Percentiles rank a stretch among this genome's conserved stretches.
Evolutionary conservation across 139 green algal genomes (phyloP).

Genomic region (Auxenochlorella pyrenoidosa): DNA sequence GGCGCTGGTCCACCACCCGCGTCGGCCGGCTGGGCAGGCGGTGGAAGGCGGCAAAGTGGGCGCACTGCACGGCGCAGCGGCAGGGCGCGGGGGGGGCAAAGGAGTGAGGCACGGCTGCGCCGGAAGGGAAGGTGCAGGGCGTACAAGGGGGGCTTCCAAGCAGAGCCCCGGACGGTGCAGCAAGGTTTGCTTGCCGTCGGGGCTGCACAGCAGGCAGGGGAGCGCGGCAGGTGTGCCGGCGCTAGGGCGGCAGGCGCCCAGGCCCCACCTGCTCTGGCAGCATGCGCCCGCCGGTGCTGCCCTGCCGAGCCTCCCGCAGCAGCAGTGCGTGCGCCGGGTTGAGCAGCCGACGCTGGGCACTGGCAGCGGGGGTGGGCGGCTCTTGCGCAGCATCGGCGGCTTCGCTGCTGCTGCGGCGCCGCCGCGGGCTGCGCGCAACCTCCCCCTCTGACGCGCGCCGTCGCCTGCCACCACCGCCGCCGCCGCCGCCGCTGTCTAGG

Average conservation of each 20-base stretch:
- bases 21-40: slow-evolving; percentile 36
- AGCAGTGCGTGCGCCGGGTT: slow-evolving; percentile 35
- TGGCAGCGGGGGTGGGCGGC: too few species aligned
- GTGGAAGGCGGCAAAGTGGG: slow-evolving; percentile 49
- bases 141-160: too few species aligned
- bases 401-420: neutral
- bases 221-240: neutral
- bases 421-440: neutral
- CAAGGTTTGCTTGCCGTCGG: too few species aligned
- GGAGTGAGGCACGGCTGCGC: too few species aligned
- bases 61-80: slow-evolving; percentile 27
- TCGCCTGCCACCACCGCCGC: neutral
- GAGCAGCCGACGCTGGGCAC: neutral
- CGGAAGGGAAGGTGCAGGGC: too few species aligned
- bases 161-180: too few species aligned
- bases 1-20: slow-evolving; percentile 67
- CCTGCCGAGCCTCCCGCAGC: slow-evolving; percentile 38
- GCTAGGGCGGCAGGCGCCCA: neutral
- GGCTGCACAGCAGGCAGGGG: too few species aligned
- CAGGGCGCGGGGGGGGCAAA: too few species aligned
- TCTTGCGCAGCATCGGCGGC: neutral
- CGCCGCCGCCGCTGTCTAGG: neutral
- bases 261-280: slow-evolving; percentile 9
- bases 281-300: slow-evolving; percentile 6
- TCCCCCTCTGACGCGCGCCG: neutral